Evolutionary conservation across 1,284 basidiomycete species (phyloP).

Genomic region (Naganishia sp.): DNA sequence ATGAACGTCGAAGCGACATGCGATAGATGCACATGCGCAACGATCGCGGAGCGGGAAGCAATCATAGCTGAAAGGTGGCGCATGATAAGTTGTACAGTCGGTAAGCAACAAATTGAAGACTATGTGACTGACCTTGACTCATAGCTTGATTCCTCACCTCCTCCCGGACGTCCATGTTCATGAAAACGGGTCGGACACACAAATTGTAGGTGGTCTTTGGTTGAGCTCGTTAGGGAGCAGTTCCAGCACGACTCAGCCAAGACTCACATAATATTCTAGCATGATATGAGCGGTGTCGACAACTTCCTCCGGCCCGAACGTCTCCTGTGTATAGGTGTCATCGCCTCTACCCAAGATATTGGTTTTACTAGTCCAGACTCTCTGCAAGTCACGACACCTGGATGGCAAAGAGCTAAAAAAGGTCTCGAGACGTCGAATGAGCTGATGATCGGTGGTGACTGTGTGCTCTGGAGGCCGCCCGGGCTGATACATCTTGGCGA

Average conservation of each 20-base stretch:
- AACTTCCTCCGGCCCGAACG: background rate
- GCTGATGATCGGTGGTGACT: background rate
- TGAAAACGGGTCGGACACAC: constrained; percentile 8
- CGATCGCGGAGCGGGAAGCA: background rate
- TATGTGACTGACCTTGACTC: constrained; percentile 1
- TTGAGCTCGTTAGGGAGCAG: background rate
- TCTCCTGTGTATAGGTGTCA: constrained; percentile 1
- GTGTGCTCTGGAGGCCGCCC: background rate
- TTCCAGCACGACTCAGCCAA: too few relatives aligned
- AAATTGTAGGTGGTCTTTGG: constrained; percentile 3
- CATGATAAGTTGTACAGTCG: background rate
- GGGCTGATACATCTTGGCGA: background rate
- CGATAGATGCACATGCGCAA: constrained; percentile 9
- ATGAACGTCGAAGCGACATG: constrained; percentile 15
- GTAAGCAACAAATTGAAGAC: background rate
- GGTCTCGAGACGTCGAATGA: background rate
- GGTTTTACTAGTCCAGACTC: background rate
- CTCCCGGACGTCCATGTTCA: constrained; percentile 1
- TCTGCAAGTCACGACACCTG: background rate
- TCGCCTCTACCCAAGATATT: constrained; percentile 1
- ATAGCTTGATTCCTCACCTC: constrained; percentile 1
- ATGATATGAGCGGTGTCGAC: constrained; percentile 11
- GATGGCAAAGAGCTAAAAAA: constrained; percentile 1
- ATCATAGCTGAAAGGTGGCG: background rate
- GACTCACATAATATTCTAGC: constrained; percentile 12